Base-by-base conservation (phyloP, 2,329 filamentous ascomycete species). In the Trichoderma endophyticum region DNA sequence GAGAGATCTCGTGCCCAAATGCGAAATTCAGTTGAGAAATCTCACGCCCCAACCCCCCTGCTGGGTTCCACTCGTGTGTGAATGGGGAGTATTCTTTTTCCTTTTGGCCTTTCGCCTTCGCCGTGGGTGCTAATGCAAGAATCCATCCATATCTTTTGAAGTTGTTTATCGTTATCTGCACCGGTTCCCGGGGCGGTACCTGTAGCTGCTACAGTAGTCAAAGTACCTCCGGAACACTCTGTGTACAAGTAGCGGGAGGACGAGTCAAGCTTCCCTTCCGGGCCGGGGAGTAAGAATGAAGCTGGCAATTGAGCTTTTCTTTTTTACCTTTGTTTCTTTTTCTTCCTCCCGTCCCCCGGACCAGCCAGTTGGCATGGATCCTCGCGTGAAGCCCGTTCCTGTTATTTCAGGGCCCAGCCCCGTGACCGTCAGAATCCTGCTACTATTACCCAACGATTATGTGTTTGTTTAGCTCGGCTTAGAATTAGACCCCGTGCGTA, bases 1-100 rank as follows among this genome's bases (percentile, higher is more conserved):
- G 51, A 70, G 34, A 63, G 59, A 63, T 70, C 68, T 64, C 59
- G 60, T 63, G 68, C 60, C 30, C 59, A n/a, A 32, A 39, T 70
- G 32, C 54, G 32, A 43, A 43, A 57, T 67, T 43, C 64, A 30
- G 51, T 43, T 59, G 34, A 9, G 15, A 30, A 30, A n/a, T 59
- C 64, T 56, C 63, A 67, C 34, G 34, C 34, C 34, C 34, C 6
- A 36, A 36, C 51, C 14, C 59, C 32, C 61, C 26, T 36, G 18
- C 64, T 67, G 32, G 32, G 32, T 43, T 28, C 64, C 34, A 63
- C 30, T 11, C 4, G 18, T n/a, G 39, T 43, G 39, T 34, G 4
- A 26, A 56, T 36, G 32, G 48, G 43, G 32, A 56, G 28, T 36
- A 43, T 26, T 59, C 34, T 59, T 59, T 59, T 30, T 28, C 15